These are phyloP conservation scores for Uronychia setigera DNA, from an alignment of 73 alveolate species.

Conservation along the genomic window DNA sequence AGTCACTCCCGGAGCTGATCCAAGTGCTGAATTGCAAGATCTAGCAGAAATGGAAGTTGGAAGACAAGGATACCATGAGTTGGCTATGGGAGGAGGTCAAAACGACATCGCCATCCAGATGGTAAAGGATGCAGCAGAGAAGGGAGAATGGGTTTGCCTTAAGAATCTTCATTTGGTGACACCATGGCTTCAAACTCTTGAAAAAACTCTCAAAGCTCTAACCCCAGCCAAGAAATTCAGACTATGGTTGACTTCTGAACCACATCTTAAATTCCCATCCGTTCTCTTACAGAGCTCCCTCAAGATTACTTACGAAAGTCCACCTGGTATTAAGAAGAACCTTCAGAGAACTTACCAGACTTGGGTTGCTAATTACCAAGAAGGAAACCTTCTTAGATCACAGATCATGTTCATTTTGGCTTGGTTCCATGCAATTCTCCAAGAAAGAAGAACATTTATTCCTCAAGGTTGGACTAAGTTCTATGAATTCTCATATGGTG, in stretches of 20 bases:
- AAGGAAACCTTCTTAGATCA: constrained; percentile 86
- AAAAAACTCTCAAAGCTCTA: constrained; percentile 95
- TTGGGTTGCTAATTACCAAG: constrained; percentile 88
- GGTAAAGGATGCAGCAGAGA: constrained; percentile 95
- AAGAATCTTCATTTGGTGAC: constrained; percentile 99
- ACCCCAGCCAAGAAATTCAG: constrained; percentile 97
- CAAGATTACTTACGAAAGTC: constrained; percentile 99
- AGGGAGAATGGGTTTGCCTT: constrained; percentile 99
- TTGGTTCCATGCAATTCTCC: constrained; percentile 99
- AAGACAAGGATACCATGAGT: constrained; percentile 95
- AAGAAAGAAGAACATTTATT: constrained; percentile 99
- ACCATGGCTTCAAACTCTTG: constrained; percentile 98
- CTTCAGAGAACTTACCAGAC: constrained; percentile 95
- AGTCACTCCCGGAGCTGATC: constrained; percentile 99
- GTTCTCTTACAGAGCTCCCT: constrained; percentile 96
- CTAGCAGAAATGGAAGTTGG: constrained; percentile 97
- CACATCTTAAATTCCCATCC: constrained; percentile 99
- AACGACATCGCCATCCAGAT: constrained; percentile 96
- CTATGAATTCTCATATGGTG: constrained; percentile 99
- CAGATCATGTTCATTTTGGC: constrained; percentile 97
- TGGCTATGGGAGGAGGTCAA: constrained; percentile 99
- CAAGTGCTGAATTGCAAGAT: constrained; percentile 99
- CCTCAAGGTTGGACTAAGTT: constrained; percentile 99
- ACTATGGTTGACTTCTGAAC: constrained; percentile 99
- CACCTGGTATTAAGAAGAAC: constrained; percentile 99